Evolutionary conservation across 192 early-diverging fungal genomes (phyloP).

Genomic region (Coemansia reversa): DNA sequence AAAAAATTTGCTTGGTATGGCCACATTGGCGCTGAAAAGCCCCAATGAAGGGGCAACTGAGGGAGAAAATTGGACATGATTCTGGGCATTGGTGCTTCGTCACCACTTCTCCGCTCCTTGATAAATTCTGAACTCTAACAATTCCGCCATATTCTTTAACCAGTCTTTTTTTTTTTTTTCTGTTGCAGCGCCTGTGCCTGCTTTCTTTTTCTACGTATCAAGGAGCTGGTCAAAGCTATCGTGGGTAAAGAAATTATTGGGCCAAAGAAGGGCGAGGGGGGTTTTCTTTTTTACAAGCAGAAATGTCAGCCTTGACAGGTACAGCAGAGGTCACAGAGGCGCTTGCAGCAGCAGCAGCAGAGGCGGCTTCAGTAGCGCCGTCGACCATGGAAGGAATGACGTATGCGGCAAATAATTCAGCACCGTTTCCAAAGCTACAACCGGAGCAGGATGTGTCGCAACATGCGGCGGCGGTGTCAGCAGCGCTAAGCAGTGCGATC

Average conservation of each 20-base stretch:
- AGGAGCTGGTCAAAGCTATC: not conserved
- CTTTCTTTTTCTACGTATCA: not conserved
- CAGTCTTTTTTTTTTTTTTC: not conserved
- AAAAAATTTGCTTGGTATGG: slow-evolving; percentile 1
- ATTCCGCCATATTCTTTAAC: not conserved
- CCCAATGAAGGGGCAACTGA: not conserved
- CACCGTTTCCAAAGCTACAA: slow-evolving; percentile 29
- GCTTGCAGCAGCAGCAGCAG: slow-evolving; percentile 20
- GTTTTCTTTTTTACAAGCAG: not conserved
- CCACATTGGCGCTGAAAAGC: not conserved
- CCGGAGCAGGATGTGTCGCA: slow-evolving; percentile 8
- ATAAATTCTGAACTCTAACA: not conserved
- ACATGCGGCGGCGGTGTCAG: not conserved
- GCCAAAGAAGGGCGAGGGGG: not conserved
- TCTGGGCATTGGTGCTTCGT: slow-evolving; percentile 8
- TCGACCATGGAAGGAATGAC: not conserved
- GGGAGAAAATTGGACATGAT: not conserved
- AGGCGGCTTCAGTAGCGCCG: slow-evolving; percentile 3
- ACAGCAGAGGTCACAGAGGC: slow-evolving; percentile 11
- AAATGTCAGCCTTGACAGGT: slow-evolving; percentile 16
- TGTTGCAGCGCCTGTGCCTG: not conserved
- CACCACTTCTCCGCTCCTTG: slow-evolving; percentile 2
- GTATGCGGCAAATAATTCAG: slow-evolving; percentile 1
- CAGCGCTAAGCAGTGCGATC: slow-evolving; percentile 6
- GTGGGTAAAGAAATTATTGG: not conserved